phyloP scores from a whole-genome alignment of 371 early-diverging fungal genomes.

The Mortierella sp. region DNA sequence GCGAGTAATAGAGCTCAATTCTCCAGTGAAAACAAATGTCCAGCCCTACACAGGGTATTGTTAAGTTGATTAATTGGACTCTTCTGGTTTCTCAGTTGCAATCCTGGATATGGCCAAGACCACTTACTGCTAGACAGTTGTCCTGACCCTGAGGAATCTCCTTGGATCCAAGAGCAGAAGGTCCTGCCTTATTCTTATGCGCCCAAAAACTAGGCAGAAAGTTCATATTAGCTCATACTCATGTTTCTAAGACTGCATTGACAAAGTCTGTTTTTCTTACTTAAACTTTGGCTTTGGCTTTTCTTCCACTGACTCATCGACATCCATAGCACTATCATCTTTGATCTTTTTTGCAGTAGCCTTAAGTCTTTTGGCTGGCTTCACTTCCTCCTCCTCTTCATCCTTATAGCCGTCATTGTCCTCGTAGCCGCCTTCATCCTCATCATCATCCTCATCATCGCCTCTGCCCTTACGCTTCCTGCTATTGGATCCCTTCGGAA shows the following conservation, averaged over 20 bases:
- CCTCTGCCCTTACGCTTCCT: conserved; percentile 23
- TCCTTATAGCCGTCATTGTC: no score
- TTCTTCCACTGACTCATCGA: conserved; percentile 40
- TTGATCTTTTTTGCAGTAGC: conserved; percentile 26
- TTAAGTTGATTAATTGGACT: neutral
- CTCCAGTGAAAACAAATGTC: conserved; percentile 96
- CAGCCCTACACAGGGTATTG: conserved; percentile 59
- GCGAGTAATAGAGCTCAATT: conserved; percentile 81
- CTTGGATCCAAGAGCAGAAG: conserved; percentile 79
- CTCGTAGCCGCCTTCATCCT: conserved; percentile 21
- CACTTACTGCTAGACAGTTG: conserved; percentile 73
- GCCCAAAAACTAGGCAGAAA: conserved; percentile 45
- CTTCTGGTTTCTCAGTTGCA: neutral
- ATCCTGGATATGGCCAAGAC: neutral
- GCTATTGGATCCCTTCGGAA: neutral
- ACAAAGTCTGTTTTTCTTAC: conserved; percentile 7
- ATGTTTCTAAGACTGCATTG: neutral
- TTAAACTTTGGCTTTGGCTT: conserved; percentile 49
- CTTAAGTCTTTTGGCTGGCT: conserved; percentile 42
- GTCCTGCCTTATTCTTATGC: conserved; percentile 64
- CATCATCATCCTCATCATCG: conserved; percentile 39
- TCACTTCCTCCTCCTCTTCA: conserved; percentile 35
- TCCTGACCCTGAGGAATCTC: conserved; percentile 82
- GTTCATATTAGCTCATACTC: neutral
- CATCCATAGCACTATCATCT: conserved; percentile 48